Conservation (phyloP, 2,329 filamentous ascomycete species). For the Monilinia fructigena region DNA sequence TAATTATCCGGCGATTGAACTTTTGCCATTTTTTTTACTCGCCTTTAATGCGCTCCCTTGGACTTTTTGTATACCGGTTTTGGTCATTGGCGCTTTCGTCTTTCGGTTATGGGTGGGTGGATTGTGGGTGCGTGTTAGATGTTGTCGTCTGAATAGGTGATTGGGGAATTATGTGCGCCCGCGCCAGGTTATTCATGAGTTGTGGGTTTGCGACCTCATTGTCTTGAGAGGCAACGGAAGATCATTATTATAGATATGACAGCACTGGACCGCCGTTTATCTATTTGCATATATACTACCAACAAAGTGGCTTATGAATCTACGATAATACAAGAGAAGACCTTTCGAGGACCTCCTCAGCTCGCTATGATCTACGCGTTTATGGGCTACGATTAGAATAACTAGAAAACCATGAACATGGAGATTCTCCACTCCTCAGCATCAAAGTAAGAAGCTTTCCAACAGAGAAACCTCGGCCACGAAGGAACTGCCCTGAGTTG, state of each 20-base stretch:
- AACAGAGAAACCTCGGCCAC: background rate
- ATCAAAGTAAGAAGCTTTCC: background rate
- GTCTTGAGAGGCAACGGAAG: no score
- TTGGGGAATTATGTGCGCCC: background rate
- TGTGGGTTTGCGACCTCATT: background rate
- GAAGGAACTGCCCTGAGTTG: no score
- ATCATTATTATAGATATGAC: background rate
- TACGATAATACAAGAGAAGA: no score
- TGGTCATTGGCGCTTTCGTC: background rate
- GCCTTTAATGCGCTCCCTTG: background rate
- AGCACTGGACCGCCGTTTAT: background rate
- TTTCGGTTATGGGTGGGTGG: background rate
- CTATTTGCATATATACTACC: background rate
- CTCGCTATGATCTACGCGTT: no score
- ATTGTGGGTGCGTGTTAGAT: background rate
- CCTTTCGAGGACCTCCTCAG: no score
- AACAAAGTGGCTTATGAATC: no score
- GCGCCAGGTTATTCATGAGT: background rate
- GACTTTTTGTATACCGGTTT: no score
- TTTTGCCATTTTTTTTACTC: background rate
- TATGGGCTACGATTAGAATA: no score
- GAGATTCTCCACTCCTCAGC: background rate
- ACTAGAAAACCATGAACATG: background rate
- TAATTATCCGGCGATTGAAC: slow-evolving; percentile 11
- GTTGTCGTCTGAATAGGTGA: background rate